Evolutionary conservation across 2,329 filamentous ascomycete species (phyloP).

Genomic region (Aphanoascus verrucosus): DNA sequence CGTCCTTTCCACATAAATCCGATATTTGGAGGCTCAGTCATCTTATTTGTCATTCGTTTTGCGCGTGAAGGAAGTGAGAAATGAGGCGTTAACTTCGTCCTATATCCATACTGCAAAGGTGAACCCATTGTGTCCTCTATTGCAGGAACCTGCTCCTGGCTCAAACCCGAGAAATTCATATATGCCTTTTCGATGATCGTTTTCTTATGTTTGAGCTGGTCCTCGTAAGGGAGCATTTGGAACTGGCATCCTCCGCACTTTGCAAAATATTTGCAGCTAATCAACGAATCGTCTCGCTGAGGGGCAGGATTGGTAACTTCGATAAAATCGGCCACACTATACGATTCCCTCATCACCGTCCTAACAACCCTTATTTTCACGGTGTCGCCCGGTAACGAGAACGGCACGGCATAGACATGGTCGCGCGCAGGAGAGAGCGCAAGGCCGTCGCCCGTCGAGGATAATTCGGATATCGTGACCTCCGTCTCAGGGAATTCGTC

Average conservation of each 20-base stretch:
- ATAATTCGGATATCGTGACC: constrained; percentile 68
- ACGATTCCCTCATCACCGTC: constrained; percentile 54
- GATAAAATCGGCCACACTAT: constrained; percentile 73
- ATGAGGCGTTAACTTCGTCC: constrained; percentile 93
- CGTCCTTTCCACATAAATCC: constrained; percentile 86
- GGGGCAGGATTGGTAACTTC: constrained; percentile 63
- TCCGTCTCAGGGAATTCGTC: constrained; percentile 60
- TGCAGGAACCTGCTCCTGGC: constrained; percentile 60
- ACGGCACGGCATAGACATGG: constrained; percentile 77
- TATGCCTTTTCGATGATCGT: constrained; percentile 84
- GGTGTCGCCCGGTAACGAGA: constrained; percentile 73
- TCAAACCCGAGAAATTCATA: constrained; percentile 76
- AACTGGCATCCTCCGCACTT: constrained; percentile 89
- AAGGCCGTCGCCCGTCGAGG: constrained; percentile 85
- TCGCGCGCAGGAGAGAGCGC: constrained; percentile 57
- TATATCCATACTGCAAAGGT: constrained; percentile 82
- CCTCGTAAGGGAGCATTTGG: constrained; percentile 85
- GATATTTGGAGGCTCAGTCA: constrained; percentile 56
- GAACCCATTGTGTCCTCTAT: constrained; percentile 80
- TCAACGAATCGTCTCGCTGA: constrained; percentile 62
- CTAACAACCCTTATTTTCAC: constrained; percentile 68
- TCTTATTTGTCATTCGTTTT: constrained; percentile 41
- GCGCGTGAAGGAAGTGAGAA: constrained; percentile 62
- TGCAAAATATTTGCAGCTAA: constrained; percentile 77
- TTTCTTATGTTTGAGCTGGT: constrained; percentile 76